Conservation (phyloP, 2,329 filamentous ascomycete genomes). For the Colletotrichum kahawae region DNA sequence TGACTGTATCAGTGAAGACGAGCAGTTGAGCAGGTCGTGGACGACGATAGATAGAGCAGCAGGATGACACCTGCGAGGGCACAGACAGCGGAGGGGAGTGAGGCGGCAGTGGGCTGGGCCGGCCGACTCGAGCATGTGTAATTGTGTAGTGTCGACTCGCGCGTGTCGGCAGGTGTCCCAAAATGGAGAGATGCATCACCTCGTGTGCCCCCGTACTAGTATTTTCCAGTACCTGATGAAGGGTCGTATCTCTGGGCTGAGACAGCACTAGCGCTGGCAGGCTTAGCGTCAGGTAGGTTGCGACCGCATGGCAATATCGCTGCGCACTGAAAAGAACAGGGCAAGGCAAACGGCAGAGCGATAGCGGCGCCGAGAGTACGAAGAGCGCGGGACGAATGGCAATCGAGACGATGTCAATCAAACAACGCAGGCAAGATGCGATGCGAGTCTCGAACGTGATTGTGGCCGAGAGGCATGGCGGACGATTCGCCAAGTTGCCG, state of each 20-base stretch:
- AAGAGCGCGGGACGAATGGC: background rate
- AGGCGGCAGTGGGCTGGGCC: background rate
- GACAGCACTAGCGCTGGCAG: background rate
- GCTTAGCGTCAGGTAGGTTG: background rate
- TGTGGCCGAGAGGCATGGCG: background rate
- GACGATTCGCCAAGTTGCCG: conserved; percentile 7
- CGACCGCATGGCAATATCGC: background rate
- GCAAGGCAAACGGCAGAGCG: background rate
- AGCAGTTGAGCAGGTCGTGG: background rate
- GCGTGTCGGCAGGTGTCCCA: conserved; percentile 1
- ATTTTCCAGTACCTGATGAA: background rate
- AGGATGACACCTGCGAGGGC: background rate
- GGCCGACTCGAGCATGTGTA: conserved; percentile 11
- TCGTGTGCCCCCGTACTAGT: conserved; percentile 3
- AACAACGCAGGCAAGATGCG: background rate
- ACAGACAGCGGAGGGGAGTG: background rate
- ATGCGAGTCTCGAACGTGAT: background rate
- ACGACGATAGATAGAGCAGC: background rate
- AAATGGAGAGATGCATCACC: conserved; percentile 9
- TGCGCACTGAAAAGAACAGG: background rate
- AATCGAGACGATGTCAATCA: background rate
- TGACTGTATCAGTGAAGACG: background rate
- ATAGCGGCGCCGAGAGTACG: background rate
- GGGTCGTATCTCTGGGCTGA: background rate
- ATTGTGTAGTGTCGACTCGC: background rate